phyloP scores from a whole-genome alignment of 73 alveolate genomes.

The Paramecium tetraurelia region DNA sequence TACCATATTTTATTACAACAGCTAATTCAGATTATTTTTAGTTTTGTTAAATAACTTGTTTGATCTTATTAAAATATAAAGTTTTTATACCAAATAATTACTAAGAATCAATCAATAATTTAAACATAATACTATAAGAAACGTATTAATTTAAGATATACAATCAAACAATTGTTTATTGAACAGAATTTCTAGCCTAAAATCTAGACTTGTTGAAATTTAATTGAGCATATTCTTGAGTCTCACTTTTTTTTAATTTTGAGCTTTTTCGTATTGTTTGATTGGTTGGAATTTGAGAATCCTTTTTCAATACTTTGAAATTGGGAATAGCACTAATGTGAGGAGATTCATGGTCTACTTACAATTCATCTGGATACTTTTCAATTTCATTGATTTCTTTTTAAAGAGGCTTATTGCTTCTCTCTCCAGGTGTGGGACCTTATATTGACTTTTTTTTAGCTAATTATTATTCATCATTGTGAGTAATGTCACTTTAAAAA shows the following conservation, averaged over 20 bases:
- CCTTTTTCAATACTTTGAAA: background rate
- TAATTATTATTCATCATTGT: background rate
- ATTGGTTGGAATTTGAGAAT: background rate
- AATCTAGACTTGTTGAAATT: background rate
- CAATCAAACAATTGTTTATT: background rate
- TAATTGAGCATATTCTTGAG: background rate
- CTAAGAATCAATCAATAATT: too few relatives aligned
- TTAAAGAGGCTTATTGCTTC: background rate
- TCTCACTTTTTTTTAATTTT: background rate
- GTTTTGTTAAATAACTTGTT: background rate
- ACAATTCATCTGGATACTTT: background rate
- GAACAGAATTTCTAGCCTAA: background rate
- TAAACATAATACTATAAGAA: background rate
- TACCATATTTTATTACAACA: too few relatives aligned
- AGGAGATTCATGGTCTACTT: background rate
- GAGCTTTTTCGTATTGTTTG: background rate
- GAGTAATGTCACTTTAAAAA: conserved; percentile 55
- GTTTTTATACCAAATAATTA: too few relatives aligned
- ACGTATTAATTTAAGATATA: background rate
- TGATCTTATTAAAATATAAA: background rate
- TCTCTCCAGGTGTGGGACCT: background rate
- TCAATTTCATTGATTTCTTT: background rate
- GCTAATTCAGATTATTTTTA: too few relatives aligned
- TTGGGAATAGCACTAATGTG: background rate
- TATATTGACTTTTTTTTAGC: background rate